A percentile compares a stretch with the other conserved stretches of the same genome.
These are phyloP conservation scores for Aspergillus glaucus DNA, from an alignment of 2,329 filamentous ascomycete species.

Conservation along the genomic window DNA sequence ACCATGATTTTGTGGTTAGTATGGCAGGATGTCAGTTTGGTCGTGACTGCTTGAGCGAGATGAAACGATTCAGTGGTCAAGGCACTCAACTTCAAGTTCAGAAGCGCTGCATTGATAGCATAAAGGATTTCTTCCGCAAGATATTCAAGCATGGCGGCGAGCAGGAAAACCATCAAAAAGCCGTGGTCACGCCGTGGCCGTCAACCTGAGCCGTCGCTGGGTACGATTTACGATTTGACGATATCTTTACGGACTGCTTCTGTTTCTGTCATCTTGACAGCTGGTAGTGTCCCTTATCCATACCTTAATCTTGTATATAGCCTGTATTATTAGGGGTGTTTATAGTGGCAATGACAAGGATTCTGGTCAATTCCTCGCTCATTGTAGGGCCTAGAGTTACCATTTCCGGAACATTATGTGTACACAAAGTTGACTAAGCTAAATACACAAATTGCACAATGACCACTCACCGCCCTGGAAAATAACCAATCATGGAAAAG, in stretches of 20 bases:
- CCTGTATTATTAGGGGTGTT: neutral
- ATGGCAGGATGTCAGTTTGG: slow-evolving; percentile 99
- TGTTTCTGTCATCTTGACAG: neutral
- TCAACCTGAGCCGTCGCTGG: neutral
- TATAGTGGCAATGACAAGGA: no score
- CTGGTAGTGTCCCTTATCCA: neutral
- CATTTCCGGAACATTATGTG: no score
- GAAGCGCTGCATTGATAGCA: slow-evolving; percentile 52
- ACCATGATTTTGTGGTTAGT: slow-evolving; percentile 91
- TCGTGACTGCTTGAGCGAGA: slow-evolving; percentile 94
- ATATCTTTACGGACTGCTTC: neutral
- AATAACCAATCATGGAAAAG: slow-evolving; percentile 21
- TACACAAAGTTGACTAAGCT: no score
- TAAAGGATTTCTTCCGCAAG: slow-evolving; percentile 16
- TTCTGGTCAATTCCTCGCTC: neutral
- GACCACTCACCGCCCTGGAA: slow-evolving; percentile 13
- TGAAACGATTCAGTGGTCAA: slow-evolving; percentile 95
- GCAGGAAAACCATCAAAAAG: neutral
- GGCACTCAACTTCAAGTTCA: slow-evolving; percentile 73
- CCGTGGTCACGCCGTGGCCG: neutral
- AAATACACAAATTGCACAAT: neutral
- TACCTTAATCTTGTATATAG: neutral
- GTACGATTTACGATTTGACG: neutral
- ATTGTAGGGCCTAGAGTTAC: no score
- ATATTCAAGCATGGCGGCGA: slow-evolving; percentile 12